These are phyloP conservation scores for Trichoderma aggressivum DNA, from an alignment of 2,329 filamentous ascomycete species.

Conservation along the genomic window DNA sequence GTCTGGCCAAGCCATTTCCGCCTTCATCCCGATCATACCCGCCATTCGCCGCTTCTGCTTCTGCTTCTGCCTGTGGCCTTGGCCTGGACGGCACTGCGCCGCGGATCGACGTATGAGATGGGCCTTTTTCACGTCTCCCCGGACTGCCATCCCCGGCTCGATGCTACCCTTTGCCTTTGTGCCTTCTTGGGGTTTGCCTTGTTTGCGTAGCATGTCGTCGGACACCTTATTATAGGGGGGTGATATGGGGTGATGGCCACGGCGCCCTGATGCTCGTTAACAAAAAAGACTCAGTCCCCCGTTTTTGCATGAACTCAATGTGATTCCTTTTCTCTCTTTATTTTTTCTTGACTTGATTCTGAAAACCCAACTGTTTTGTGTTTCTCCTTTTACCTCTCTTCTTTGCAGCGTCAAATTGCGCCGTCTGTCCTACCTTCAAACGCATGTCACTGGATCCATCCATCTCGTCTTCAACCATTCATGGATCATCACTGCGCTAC, in stretches of 20 bases:
- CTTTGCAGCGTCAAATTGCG: background rate
- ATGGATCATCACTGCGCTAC: background rate
- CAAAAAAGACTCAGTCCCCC: constrained; percentile 15
- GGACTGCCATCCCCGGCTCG: constrained; percentile 6
- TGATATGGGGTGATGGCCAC: constrained; percentile 13
- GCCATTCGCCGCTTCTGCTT: constrained; percentile 6
- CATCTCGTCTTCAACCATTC: background rate
- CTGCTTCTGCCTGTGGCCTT: background rate
- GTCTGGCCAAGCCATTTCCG: constrained; percentile 12
- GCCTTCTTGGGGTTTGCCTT: constrained; percentile 12
- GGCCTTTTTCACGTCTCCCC: background rate
- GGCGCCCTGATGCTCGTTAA: background rate
- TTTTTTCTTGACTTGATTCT: background rate
- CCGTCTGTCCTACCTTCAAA: background rate
- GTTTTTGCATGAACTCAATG: constrained; percentile 6
- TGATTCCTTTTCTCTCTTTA: background rate
- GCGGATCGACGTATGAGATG: constrained; percentile 16
- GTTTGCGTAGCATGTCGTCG: constrained; percentile 6
- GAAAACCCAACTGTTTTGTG: background rate
- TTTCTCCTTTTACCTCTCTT: background rate
- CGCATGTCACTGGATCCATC: background rate
- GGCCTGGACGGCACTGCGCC: background rate
- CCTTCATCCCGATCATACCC: constrained; percentile 17
- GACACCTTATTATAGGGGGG: background rate
- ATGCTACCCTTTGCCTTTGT: constrained; percentile 9